These are phyloP conservation scores for Pichia sp. DNA, from an alignment of 1,139 yeast genomes.

Conservation along the genomic window DNA sequence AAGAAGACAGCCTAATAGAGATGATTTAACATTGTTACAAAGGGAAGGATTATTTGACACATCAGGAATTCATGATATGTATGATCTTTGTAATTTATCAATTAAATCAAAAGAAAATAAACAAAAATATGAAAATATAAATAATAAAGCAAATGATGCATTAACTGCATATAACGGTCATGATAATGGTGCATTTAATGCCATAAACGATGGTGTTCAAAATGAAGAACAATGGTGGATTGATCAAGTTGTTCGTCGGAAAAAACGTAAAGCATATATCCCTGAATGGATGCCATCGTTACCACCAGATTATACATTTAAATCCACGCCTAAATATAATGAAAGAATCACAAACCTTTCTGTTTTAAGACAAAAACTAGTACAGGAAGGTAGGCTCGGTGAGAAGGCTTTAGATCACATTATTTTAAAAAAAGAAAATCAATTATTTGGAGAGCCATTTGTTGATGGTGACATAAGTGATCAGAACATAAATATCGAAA, in stretches of 20 bases:
- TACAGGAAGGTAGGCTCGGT: conserved; percentile 73
- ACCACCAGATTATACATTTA: conserved; percentile 91
- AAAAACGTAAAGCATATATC: conserved; percentile 42
- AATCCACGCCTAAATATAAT: conserved; percentile 63
- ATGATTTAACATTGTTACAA: conserved; percentile 50
- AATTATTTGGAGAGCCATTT: neutral
- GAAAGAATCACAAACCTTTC: conserved; percentile 67
- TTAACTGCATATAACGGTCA: conserved; percentile 18
- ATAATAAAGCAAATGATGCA: conserved; percentile 1
- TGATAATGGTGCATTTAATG: conserved; percentile 20
- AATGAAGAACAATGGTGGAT: conserved; percentile 36
- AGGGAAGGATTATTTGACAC: conserved; percentile 40
- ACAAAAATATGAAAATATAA: conserved; percentile 4
- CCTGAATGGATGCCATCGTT: conserved; percentile 77
- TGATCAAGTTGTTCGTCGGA: conserved; percentile 13
- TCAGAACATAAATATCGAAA: conserved; percentile 1
- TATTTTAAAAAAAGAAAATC: conserved; percentile 26
- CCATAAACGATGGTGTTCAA: conserved; percentile 39
- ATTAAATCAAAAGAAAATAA: neutral
- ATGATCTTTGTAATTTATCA: conserved; percentile 25
- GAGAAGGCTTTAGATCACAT: conserved; percentile 68
- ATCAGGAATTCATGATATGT: conserved; percentile 42
- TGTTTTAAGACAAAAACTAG: conserved; percentile 60
- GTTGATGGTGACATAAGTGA: conserved; percentile 16
- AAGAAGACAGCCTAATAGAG: conserved; percentile 50